Conservation (phyloP, 2,329 filamentous ascomycete genomes). For the Phaeophleospora eucalypticola region DNA sequence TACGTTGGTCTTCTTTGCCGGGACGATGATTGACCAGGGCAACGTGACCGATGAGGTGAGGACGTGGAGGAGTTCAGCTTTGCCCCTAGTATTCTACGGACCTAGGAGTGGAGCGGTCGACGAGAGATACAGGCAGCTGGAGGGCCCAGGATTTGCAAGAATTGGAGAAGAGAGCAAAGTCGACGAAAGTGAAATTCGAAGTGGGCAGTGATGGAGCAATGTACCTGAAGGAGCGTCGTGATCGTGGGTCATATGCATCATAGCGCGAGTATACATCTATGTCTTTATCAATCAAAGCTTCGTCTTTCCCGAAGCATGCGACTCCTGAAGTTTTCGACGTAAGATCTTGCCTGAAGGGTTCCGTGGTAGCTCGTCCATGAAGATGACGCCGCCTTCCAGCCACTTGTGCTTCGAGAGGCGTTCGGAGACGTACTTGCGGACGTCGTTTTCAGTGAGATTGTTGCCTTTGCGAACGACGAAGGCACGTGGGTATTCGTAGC, state of each 20-base stretch:
- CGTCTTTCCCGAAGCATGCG: constrained; percentile 35
- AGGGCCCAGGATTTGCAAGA: neutral
- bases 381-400: constrained; percentile 64
- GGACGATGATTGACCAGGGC: constrained; percentile 1
- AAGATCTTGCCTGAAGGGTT: constrained; percentile 56
- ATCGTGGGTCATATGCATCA: neutral
- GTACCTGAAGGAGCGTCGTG: neutral
- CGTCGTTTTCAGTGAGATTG: constrained; percentile 48
- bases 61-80: constrained; percentile 12
- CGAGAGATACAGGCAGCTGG: neutral
- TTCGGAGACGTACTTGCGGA: constrained; percentile 59
- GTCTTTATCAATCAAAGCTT: neutral
- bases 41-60: constrained; percentile 4
- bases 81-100: constrained; percentile 12
- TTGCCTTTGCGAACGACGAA: constrained; percentile 43
- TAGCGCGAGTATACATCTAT: neutral
- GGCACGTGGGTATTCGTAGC: constrained; percentile 41
- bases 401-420: constrained; percentile 64
- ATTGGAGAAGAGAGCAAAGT: neutral
- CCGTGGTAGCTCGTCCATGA: constrained; percentile 67
- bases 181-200: neutral
- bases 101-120: no score
- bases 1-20: constrained; percentile 11
- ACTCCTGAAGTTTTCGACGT: constrained; percentile 56
- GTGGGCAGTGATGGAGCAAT: neutral